Evolutionary conservation across 495 filamentous ascomycete species (phyloP).

Genomic region (Aspergillus asperescens): DNA sequence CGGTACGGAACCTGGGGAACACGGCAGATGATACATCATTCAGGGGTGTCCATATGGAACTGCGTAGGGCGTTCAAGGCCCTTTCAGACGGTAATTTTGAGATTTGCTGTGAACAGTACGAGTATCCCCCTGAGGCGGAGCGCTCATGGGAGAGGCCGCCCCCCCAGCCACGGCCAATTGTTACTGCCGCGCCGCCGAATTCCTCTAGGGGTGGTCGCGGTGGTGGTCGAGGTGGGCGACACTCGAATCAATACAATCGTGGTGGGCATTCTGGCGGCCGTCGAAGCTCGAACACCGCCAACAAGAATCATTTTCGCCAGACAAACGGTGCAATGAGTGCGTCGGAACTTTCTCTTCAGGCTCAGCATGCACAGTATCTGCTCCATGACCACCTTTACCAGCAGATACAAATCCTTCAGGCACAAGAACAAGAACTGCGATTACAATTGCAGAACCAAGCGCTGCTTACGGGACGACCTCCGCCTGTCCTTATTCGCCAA

Average conservation of each 20-base stretch:
- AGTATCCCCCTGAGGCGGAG: conserved; percentile 79
- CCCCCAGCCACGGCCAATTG: conserved; percentile 53
- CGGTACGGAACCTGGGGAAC: conserved; percentile 87
- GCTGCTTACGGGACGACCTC: conserved; percentile 46
- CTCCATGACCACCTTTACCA: conserved; percentile 57
- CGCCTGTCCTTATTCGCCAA: conserved; percentile 44
- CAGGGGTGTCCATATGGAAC: conserved; percentile 79
- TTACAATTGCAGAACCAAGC: conserved; percentile 58
- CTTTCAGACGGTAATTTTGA: conserved; percentile 69
- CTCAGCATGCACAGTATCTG: conserved; percentile 48
- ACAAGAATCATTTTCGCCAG: conserved; percentile 36
- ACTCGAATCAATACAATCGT: conserved; percentile 41
- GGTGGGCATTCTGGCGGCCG: conserved; percentile 43
- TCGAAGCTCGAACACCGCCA: conserved; percentile 50
- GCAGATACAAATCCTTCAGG: conserved; percentile 60
- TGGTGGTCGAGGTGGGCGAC: conserved; percentile 54
- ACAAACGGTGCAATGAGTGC: conserved; percentile 28
- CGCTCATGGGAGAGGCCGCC: conserved; percentile 68
- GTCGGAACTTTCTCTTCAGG: conserved; percentile 42
- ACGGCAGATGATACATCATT: conserved; percentile 94
- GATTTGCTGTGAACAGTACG: conserved; percentile 76
- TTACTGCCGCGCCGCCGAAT: conserved; percentile 49
- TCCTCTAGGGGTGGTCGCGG: conserved; percentile 47
- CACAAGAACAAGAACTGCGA: conserved; percentile 58
- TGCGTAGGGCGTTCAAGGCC: conserved; percentile 80